A percentile compares a stretch with the other conserved stretches of the same genome.
Conservation (phyloP, 2,329 filamentous ascomycete species). For the Fusarium sp. region DNA sequence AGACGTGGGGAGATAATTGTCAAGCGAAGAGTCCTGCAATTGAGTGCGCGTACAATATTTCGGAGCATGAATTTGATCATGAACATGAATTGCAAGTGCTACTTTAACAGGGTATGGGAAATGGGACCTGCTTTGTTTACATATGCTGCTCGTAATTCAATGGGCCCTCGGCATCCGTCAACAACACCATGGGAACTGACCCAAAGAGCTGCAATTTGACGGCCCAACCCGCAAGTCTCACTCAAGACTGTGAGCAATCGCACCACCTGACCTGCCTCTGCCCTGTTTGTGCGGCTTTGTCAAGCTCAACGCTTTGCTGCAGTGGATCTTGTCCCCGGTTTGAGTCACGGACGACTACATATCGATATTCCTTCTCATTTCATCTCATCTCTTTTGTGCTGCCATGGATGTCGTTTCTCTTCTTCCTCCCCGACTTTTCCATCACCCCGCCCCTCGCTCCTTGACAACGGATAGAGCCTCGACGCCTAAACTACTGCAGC, state of each 20-base stretch:
- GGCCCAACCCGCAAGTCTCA: constrained; percentile 34
- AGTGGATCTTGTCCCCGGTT: constrained; percentile 30
- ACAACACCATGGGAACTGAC: constrained; percentile 36
- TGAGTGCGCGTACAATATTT: constrained; percentile 15
- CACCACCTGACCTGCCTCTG: constrained; percentile 41
- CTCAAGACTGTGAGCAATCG: constrained; percentile 37
- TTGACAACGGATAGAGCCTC: constrained; percentile 23
- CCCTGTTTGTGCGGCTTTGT: constrained; percentile 32
- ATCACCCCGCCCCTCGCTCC: constrained; percentile 14
- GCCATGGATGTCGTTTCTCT: not conserved
- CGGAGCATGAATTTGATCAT: constrained; percentile 23
- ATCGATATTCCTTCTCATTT: constrained; percentile 7
- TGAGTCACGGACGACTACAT: constrained; percentile 8
- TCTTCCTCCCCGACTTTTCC: constrained; percentile 1
- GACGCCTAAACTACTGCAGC: constrained; percentile 17
- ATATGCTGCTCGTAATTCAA: constrained; percentile 32
- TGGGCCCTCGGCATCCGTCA: constrained; percentile 32
- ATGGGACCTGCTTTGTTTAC: constrained; percentile 40
- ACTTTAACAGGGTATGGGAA: constrained; percentile 18
- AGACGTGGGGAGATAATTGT: constrained; percentile 1
- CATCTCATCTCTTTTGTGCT: constrained; percentile 2
- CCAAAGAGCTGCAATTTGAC: constrained; percentile 24
- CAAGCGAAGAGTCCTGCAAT: constrained; percentile 17
- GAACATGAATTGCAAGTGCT: constrained; percentile 22
- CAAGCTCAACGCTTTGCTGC: constrained; percentile 28